Evolutionary conservation across 108 stramenopile species (phyloP), one percentile per base, ranked within the genome.

Genomic region (Epipyxis sp.): DNA sequence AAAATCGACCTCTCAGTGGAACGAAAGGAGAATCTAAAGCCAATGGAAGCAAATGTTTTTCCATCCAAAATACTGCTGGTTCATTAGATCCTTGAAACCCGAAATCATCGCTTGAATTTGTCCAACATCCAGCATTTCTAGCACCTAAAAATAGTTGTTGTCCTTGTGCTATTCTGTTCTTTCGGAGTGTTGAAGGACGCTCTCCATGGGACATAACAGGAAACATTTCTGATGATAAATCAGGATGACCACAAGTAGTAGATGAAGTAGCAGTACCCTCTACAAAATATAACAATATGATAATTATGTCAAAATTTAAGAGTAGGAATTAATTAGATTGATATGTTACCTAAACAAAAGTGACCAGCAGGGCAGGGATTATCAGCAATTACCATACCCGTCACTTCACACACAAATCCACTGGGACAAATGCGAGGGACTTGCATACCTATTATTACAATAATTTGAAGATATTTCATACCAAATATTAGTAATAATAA

Each of bases 341-440:
- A n/a, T n/a, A n/a, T n/a, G n/a, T n/a, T n/a, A n/a, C n/a, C n/a
- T n/a, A n/a, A 74, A 45, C 89, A 90, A 78, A 86, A 90, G 61
- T 90, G 89, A 2, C 89, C 89, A 68, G 86, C 87, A 0, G 89
- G 89, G 77, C 89, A 90, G 10, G 88, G 89, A 69, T 89, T 86
- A 45, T 87, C 85, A 37, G 89, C 87, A 3, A 40, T 40, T 44
- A 77, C 80, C 0, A 87, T 86, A 6, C 89, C 89, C 0, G 87
- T 86, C 1, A 89, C 88, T 10, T 90, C 89, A 76, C 89, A 90
- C 20, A 90, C 89, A 1, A 84, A 83, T 25, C 89, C 89, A 6
- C 87, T 85, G 10, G 89, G 89, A 45, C 89, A 90, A 42, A 90
- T 72, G 0, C 89, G 83, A 10, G 89, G 89, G 0, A 87, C 88